phyloP scores from a whole-genome alignment of 2,329 filamentous ascomycete species.

The Claviceps quebecensis region DNA sequence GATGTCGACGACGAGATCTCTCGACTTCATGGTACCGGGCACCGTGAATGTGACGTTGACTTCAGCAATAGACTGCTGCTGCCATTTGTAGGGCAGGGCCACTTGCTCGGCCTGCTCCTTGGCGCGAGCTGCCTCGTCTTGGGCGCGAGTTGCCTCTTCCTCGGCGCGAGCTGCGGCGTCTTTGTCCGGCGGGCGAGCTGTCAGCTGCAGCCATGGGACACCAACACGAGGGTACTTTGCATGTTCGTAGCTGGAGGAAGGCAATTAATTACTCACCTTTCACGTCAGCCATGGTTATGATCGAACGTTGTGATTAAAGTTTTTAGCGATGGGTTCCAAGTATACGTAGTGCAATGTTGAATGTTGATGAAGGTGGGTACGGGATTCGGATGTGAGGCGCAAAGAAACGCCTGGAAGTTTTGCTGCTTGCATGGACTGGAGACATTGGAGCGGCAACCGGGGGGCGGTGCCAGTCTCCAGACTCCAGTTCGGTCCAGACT shows the following conservation, averaged over 20 bases:
- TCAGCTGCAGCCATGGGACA: neutral
- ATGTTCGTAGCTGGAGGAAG: neutral
- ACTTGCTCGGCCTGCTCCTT: constrained; percentile 80
- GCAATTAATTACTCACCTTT: neutral
- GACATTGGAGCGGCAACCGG: neutral
- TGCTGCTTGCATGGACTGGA: neutral
- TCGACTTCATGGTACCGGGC: constrained; percentile 69
- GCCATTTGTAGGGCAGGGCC: constrained; percentile 92
- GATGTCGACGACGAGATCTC: constrained; percentile 71
- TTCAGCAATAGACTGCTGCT: constrained; percentile 83
- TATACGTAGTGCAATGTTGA: neutral
- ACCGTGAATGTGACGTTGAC: constrained; percentile 68
- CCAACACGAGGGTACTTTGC: too few species aligned
- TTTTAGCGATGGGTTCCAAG: neutral
- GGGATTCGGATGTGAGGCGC: neutral
- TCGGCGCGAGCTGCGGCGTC: constrained; percentile 48
- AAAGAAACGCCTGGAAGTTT: neutral
- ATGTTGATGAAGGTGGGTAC: neutral
- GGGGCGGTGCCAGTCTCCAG: too few species aligned
- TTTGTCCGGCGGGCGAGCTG: constrained; percentile 24
- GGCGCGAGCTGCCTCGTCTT: constrained; percentile 44
- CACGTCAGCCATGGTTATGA: constrained; percentile 1
- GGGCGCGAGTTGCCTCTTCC: constrained; percentile 50
- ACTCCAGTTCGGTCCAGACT: too few species aligned
- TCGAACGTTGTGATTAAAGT: neutral